Conservation (phyloP, 2,329 filamentous ascomycete species). For the Penicillium sp. region DNA sequence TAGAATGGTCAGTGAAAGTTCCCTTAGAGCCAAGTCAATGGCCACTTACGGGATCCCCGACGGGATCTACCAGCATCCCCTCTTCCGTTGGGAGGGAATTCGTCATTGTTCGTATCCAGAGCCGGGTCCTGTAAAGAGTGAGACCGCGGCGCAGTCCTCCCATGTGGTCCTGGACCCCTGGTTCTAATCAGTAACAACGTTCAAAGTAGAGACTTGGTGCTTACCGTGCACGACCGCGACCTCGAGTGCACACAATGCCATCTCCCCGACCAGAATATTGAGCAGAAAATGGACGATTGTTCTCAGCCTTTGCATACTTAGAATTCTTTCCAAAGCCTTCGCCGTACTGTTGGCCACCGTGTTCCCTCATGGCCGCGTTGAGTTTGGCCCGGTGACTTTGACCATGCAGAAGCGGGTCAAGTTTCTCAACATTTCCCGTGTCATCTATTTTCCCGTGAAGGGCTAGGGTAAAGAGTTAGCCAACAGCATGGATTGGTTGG, state of each 20-base stretch:
- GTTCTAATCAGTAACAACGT: background rate
- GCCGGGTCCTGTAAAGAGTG: background rate
- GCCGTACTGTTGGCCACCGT: background rate
- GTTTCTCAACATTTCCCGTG: constrained; percentile 33
- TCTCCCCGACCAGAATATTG: background rate
- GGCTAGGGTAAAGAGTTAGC: constrained; percentile 25
- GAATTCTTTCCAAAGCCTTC: background rate
- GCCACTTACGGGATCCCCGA: background rate
- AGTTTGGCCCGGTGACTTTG: constrained; percentile 43
- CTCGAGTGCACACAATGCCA: background rate
- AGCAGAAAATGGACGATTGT: constrained; percentile 14
- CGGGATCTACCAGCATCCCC: background rate
- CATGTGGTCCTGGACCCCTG: background rate
- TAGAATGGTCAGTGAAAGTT: background rate
- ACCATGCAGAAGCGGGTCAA: constrained; percentile 41
- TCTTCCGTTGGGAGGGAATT: background rate
- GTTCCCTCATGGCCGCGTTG: background rate
- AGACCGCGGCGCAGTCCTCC: background rate
- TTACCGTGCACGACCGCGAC: background rate
- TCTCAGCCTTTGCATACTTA: constrained; percentile 22
- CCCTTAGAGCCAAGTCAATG: background rate
- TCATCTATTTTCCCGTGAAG: constrained; percentile 35
- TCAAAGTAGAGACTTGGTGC: background rate
- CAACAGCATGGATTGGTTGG: background rate
- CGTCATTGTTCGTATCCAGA: background rate